Evolutionary conservation across 2,329 filamentous ascomycete genomes (phyloP), one percentile per base, ranked within the genome.

Genomic region (Penicillium hordei): DNA sequence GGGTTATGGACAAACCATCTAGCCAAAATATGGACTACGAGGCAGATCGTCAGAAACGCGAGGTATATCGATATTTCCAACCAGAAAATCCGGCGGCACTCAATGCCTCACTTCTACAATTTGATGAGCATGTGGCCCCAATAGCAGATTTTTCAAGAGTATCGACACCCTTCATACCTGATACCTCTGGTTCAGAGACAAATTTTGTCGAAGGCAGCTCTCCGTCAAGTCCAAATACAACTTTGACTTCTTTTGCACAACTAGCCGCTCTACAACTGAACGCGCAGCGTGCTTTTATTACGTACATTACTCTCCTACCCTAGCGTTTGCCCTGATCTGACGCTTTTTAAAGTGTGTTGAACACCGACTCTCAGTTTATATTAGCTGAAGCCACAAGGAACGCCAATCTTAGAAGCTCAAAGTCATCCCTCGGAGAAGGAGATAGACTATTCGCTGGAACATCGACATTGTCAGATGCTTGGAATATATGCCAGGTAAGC

Each of bases 21-120:
- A 25, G 19, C 4, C 23, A 53, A 9, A 36, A 4, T 31, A 25
- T 51, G 46, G 52, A 55, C 19, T 52, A 62, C 19, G 29, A 50
- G 21, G 58, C 48, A 39, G 62, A 61, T 29, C 55, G 60, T 44
- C 61, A 55, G 49, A 39, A 56, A 29, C 61, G 61, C 29, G 61
- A 64, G 34, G 55, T 60, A 23, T 64, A 62, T 40, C 61, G 60
- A 12, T 62, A 64, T 15, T 64, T 64, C 19, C 60, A 59, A 27
- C 60, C 58, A 7, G 42, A 27, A 34, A 60, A 57, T 17, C 58
- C 55, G n/a, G 52, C 58, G 2, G 48, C 51, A 7, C 31, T 62
- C 7, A 60, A 55, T 51, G 23, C 48, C 33, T 51, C 42, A 17
- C 52, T 40, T 38, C 19, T 27, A 13, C 25, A 45, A 27, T 29